Evolutionary conservation across 495 filamentous ascomycete genomes (phyloP).

Genomic region (Penicillium antarcticum): DNA sequence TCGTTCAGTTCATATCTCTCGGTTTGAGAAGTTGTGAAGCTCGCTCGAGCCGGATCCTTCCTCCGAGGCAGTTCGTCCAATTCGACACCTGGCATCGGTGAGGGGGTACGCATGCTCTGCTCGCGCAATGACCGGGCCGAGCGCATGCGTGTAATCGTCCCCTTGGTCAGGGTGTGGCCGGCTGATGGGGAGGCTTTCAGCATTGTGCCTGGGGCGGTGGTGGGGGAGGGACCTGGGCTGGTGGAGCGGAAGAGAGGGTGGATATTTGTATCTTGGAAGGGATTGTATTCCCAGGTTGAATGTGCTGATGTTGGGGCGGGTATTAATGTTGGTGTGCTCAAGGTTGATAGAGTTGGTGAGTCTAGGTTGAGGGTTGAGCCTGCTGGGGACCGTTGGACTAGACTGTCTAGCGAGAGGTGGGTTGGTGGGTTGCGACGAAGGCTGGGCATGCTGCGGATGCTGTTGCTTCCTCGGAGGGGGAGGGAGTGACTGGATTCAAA

Average conservation of each 20-base stretch:
- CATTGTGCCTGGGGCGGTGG: conserved; percentile 63
- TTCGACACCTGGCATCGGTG: conserved; percentile 15
- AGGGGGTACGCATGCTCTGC: conserved; percentile 20
- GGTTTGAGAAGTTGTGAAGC: conserved; percentile 21
- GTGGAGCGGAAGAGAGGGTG: conserved; percentile 81
- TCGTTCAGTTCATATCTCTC: conserved; percentile 31
- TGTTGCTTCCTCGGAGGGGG: conserved; percentile 10
- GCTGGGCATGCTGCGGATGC: conserved; percentile 25
- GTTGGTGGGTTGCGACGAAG: conserved; percentile 15
- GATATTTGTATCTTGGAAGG: conserved; percentile 65
- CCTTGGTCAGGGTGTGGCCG: conserved; percentile 61
- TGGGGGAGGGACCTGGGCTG: conserved; percentile 67
- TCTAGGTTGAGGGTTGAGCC: conserved; percentile 20
- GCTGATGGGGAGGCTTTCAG: conserved; percentile 69
- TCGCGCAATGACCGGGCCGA: conserved; percentile 58
- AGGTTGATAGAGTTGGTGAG: conserved; percentile 6
- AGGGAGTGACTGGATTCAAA: conserved; percentile 5
- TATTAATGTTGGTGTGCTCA: conserved; percentile 1
- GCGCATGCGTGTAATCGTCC: conserved; percentile 60
- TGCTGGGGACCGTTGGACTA: conserved; percentile 20
- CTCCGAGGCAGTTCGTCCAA: background rate
- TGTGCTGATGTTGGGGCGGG: background rate
- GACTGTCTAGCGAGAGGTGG: conserved; percentile 27
- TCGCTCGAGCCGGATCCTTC: conserved; percentile 12
- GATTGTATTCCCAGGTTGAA: conserved; percentile 12